These are phyloP conservation scores for Diplosphaera chodatii DNA, from an alignment of 139 green algal genomes.

Conservation along the genomic window DNA sequence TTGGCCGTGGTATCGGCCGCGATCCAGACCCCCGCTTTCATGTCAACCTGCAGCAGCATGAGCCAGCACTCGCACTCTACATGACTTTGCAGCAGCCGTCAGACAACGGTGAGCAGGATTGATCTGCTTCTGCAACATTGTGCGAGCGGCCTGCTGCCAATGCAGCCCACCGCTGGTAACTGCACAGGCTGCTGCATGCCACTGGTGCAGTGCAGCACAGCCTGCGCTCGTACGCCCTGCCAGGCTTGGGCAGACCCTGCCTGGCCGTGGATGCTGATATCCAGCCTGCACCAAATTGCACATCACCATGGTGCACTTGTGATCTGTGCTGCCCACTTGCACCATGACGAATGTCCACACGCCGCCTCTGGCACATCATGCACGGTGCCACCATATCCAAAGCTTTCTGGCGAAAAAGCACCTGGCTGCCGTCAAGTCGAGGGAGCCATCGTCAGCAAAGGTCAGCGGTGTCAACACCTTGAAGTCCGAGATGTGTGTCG, in stretches of 20 bases:
- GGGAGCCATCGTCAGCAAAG: constrained; percentile 21
- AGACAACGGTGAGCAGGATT: too few species aligned
- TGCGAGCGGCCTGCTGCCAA: too few species aligned
- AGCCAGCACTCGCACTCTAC: too few species aligned
- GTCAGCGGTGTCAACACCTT: constrained; percentile 51
- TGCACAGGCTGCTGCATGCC: neutral
- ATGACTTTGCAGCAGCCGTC: too few species aligned
- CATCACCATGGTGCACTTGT: too few species aligned
- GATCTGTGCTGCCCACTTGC: too few species aligned
- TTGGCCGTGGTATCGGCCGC: constrained; percentile 10
- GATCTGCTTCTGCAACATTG: too few species aligned
- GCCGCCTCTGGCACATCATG: too few species aligned
- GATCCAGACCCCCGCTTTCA: constrained; percentile 5
- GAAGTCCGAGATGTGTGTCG: constrained; percentile 60
- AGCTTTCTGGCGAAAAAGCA: too few species aligned
- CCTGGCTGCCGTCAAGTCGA: constrained; percentile 15
- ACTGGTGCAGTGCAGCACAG: constrained; percentile 11
- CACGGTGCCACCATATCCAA: too few species aligned
- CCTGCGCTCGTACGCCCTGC: constrained; percentile 2
- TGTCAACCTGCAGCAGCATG: neutral
- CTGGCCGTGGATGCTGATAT: constrained; percentile 23
- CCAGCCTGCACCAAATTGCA: constrained; percentile 20
- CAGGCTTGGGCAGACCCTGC: neutral
- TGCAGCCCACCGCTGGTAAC: neutral
- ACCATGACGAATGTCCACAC: too few species aligned